These are phyloP conservation scores for Cardamine chenopodiifolia DNA, from an alignment of 345 rosid genomes.

Conservation along the genomic window DNA sequence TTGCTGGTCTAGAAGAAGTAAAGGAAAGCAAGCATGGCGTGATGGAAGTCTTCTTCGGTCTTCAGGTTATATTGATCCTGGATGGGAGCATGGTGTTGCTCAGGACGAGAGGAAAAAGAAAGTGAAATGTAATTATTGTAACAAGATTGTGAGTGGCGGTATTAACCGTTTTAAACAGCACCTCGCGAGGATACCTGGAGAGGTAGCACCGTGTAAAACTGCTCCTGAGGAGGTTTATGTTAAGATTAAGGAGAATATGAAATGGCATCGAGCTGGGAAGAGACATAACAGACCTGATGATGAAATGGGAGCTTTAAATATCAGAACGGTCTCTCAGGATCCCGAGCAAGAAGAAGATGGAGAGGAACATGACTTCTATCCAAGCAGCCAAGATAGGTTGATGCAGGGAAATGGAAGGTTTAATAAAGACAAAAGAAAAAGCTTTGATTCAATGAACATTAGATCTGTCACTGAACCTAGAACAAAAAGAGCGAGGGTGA, in stretches of 20 bases:
- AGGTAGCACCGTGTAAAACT: conserved; percentile 67
- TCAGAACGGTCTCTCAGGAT: conserved; percentile 54
- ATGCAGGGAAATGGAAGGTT: conserved; percentile 54
- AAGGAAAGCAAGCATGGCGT: conserved; percentile 53
- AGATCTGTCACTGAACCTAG: conserved; percentile 53
- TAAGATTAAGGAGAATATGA: conserved; percentile 78
- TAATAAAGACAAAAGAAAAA: conserved; percentile 50
- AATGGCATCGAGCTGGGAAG: conserved; percentile 77
- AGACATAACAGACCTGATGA: conserved; percentile 61
- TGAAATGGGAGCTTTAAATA: conserved; percentile 46
- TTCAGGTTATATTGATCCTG: conserved; percentile 78
- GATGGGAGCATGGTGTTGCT: conserved; percentile 83
- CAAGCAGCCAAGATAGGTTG: conserved; percentile 48
- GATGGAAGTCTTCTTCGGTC: conserved; percentile 65
- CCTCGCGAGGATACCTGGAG: conserved; percentile 83
- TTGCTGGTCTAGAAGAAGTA: conserved; percentile 50
- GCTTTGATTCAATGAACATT: conserved; percentile 47
- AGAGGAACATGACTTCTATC: conserved; percentile 50
- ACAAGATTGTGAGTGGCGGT: conserved; percentile 74
- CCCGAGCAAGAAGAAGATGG: conserved; percentile 56
- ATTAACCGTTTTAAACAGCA: conserved; percentile 83
- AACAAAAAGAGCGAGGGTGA: conserved; percentile 55
- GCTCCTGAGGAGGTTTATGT: conserved; percentile 75
- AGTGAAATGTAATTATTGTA: conserved; percentile 77
- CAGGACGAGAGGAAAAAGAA: conserved; percentile 80